Conservation (phyloP, 2,329 filamentous ascomycete species). For the Chaetomium sp. region DNA sequence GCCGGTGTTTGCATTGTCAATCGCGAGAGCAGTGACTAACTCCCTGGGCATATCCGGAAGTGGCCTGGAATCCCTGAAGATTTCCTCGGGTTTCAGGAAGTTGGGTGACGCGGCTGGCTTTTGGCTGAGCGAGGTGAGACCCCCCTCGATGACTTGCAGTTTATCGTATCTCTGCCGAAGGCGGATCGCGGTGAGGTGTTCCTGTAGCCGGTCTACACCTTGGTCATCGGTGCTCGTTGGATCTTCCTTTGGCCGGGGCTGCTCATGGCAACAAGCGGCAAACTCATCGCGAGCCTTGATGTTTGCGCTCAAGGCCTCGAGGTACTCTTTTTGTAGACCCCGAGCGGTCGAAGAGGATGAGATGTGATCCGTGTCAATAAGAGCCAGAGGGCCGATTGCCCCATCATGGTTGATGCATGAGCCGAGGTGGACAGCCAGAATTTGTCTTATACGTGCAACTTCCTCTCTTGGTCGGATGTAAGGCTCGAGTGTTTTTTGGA, state of each 20-base stretch:
- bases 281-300: slow-evolving; percentile 54
- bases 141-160: slow-evolving; percentile 53
- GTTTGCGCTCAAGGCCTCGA: slow-evolving; percentile 57
- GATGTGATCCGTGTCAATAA: slow-evolving; percentile 44
- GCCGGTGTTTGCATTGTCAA: slow-evolving; percentile 44
- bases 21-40: slow-evolving; percentile 53
- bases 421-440: slow-evolving; percentile 57
- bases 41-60: slow-evolving; percentile 56
- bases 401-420: slow-evolving; percentile 49
- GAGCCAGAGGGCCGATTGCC: slow-evolving; percentile 50
- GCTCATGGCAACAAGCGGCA: slow-evolving; percentile 38
- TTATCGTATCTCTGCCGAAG: slow-evolving; percentile 56
- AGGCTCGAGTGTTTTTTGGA: slow-evolving; percentile 51
- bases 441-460: slow-evolving; percentile 56
- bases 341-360: slow-evolving; percentile 43
- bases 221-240: slow-evolving; percentile 16
- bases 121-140: slow-evolving; percentile 53
- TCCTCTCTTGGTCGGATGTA: slow-evolving; percentile 62
- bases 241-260: background rate
- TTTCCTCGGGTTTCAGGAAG: slow-evolving; percentile 52
- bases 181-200: slow-evolving; percentile 55
- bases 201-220: slow-evolving; percentile 44
- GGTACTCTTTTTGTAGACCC: slow-evolving; percentile 57
- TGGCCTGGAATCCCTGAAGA: slow-evolving; percentile 49
- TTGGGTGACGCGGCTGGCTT: slow-evolving; percentile 55